These are phyloP conservation scores for Eutrema heterophyllum DNA, from an alignment of 345 rosid genomes.

Conservation along the genomic window DNA sequence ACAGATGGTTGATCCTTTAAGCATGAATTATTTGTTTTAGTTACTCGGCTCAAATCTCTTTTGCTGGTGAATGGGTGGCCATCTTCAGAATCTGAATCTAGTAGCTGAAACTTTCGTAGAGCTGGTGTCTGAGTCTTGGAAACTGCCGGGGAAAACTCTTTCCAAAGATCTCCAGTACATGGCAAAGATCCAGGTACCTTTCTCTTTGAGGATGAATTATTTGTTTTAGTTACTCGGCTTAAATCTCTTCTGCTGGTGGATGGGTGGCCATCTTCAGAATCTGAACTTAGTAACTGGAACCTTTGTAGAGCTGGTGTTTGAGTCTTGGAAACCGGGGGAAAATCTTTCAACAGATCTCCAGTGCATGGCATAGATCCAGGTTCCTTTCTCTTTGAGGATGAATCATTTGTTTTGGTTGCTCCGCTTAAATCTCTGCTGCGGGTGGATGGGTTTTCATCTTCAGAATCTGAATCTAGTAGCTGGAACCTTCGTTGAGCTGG, in stretches of 20 bases:
- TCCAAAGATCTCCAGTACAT: conserved; percentile 53
- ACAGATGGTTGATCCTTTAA: conserved; percentile 26
- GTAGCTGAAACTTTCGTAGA: conserved; percentile 67
- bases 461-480: conserved; percentile 79
- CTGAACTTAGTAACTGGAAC: conserved; percentile 78
- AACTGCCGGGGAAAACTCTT: conserved; percentile 49
- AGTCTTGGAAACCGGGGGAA: conserved; percentile 42
- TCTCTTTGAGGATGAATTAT: conserved; percentile 30
- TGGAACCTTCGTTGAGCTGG: conserved; percentile 89
- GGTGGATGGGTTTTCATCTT: conserved; percentile 38
- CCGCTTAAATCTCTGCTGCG: conserved; percentile 21
- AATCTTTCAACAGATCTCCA: conserved; percentile 66
- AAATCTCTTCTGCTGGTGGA: conserved; percentile 22
- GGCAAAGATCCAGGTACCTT: conserved; percentile 16
- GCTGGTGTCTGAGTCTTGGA: conserved; percentile 64
- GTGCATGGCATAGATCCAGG: conserved; percentile 1
- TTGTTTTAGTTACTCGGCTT: conserved; percentile 28
- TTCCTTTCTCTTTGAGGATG: conserved; percentile 31
- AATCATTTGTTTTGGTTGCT: conserved; percentile 30
- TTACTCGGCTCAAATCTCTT: conserved; percentile 27
- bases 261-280: conserved; percentile 53
- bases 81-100: conserved; percentile 80
- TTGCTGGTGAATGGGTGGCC: conserved; percentile 29
- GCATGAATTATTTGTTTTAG: conserved; percentile 22
- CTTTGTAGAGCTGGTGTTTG: conserved; percentile 79